Evolutionary conservation across 768 basidiomycete genomes (phyloP).

Genomic region (Pulveroboletus ravenelii): DNA sequence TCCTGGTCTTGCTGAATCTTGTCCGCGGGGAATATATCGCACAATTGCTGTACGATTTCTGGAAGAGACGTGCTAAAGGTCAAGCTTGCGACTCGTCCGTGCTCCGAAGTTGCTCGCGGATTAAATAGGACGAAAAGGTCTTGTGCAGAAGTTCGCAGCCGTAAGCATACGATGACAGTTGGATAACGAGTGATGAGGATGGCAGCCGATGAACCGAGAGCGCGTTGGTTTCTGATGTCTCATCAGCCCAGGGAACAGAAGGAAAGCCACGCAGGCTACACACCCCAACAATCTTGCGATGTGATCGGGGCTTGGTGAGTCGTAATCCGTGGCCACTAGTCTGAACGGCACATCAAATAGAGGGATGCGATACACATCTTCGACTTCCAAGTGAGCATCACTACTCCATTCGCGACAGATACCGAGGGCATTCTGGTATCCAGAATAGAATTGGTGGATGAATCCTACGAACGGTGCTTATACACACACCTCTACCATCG

Average conservation of each 20-base stretch:
- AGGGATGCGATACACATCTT: constrained; percentile 43
- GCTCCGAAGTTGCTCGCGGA: constrained; percentile 48
- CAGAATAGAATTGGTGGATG: neutral
- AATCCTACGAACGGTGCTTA: neutral
- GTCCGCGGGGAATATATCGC: constrained; percentile 42
- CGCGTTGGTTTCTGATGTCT: constrained; percentile 21
- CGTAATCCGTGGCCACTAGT: constrained; percentile 33
- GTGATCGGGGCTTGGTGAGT: constrained; percentile 29
- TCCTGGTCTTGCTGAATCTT: constrained; percentile 41
- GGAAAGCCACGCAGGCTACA: neutral
- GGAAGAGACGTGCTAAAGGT: constrained; percentile 44
- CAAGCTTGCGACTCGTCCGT: constrained; percentile 50
- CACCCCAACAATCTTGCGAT: constrained; percentile 27
- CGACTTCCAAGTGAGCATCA: constrained; percentile 44
- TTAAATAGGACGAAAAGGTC: constrained; percentile 57
- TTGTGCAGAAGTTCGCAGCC: constrained; percentile 17
- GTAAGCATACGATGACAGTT: constrained; percentile 51
- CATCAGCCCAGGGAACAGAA: neutral
- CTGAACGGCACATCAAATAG: constrained; percentile 42
- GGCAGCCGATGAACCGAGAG: constrained; percentile 23
- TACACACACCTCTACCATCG: constrained; percentile 18
- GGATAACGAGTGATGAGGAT: constrained; percentile 56
- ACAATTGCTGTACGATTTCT: constrained; percentile 38
- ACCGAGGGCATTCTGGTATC: constrained; percentile 44
- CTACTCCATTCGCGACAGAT: constrained; percentile 48